phyloP scores from a whole-genome alignment of 495 filamentous ascomycete genomes.

The Penicillium robsamsonii region DNA sequence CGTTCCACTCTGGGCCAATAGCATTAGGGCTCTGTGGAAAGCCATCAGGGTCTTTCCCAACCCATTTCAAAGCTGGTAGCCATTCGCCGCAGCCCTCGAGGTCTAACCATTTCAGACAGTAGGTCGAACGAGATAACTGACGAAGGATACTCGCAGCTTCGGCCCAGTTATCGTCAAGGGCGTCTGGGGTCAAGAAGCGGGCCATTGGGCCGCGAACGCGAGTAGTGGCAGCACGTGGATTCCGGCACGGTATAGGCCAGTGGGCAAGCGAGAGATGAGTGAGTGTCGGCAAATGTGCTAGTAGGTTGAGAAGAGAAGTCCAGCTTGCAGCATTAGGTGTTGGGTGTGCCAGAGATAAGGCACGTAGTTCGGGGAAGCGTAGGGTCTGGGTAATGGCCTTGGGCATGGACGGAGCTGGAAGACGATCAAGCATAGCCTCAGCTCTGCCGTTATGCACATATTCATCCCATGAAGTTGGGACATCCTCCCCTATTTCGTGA shows the following conservation, averaged over 20 bases:
- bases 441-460: constrained; percentile 20
- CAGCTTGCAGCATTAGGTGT: constrained; percentile 52
- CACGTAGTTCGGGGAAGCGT: constrained; percentile 50
- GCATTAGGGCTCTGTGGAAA: constrained; percentile 20
- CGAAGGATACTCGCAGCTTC: constrained; percentile 68
- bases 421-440: constrained; percentile 27
- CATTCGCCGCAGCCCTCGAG: constrained; percentile 75
- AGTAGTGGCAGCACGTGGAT: constrained; percentile 56
- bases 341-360: constrained; percentile 53
- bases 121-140: constrained; percentile 62
- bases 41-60: constrained; percentile 31
- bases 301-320: constrained; percentile 63
- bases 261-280: constrained; percentile 76
- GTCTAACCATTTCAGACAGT: constrained; percentile 75
- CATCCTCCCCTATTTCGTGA: constrained; percentile 13
- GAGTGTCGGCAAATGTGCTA: constrained; percentile 58
- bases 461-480: constrained; percentile 43
- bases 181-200: constrained; percentile 35
- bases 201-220: constrained; percentile 35
- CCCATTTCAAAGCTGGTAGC: constrained; percentile 60
- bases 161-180: constrained; percentile 60
- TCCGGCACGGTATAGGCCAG: constrained; percentile 74
- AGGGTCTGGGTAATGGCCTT: constrained; percentile 44
- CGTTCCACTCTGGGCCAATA: constrained; percentile 50
- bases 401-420: constrained; percentile 28